phyloP scores from a whole-genome alignment of 768 basidiomycete species.

The Dentipellis sp. region DNA sequence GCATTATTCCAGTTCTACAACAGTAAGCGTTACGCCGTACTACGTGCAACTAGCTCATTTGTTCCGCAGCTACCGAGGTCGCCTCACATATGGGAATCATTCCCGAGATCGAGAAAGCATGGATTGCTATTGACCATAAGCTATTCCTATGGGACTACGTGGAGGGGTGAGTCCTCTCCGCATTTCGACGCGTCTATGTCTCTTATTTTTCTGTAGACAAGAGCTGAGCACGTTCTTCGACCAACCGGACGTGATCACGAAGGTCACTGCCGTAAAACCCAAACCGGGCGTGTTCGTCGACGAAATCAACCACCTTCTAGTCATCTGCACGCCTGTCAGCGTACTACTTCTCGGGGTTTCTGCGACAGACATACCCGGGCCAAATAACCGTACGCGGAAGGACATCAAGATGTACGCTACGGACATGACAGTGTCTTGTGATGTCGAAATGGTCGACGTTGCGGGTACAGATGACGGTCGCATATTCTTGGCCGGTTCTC shows the following conservation, averaged over 20 bases:
- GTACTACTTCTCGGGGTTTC: slow-evolving; percentile 82
- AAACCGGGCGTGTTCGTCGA: slow-evolving; percentile 86
- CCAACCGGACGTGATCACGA: slow-evolving; percentile 81
- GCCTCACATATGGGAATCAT: slow-evolving; percentile 85
- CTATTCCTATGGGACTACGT: slow-evolving; percentile 95
- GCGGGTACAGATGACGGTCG: slow-evolving; percentile 72
- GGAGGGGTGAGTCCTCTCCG: slow-evolving; percentile 59
- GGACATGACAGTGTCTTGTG: slow-evolving; percentile 69
- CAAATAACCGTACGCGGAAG: slow-evolving; percentile 35
- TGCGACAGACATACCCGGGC: slow-evolving; percentile 31
- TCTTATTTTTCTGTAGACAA: slow-evolving; percentile 38
- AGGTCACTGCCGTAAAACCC: slow-evolving; percentile 83
- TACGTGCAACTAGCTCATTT: slow-evolving; percentile 13
- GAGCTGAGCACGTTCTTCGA: slow-evolving; percentile 90
- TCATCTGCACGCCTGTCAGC: slow-evolving; percentile 81
- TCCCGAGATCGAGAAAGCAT: slow-evolving; percentile 88
- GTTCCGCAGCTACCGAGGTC: slow-evolving; percentile 46
- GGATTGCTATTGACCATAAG: slow-evolving; percentile 92
- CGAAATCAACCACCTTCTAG: slow-evolving; percentile 80
- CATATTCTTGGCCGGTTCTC: slow-evolving; percentile 83
- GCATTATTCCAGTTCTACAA: slow-evolving; percentile 71
- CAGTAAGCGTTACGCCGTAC: slow-evolving; percentile 29
- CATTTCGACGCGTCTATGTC: neutral
- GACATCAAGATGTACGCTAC: slow-evolving; percentile 88
- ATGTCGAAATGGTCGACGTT: slow-evolving; percentile 82